Base-by-base conservation (phyloP, 306 rosid species). In the Cyclanthera cordifolia region DNA sequence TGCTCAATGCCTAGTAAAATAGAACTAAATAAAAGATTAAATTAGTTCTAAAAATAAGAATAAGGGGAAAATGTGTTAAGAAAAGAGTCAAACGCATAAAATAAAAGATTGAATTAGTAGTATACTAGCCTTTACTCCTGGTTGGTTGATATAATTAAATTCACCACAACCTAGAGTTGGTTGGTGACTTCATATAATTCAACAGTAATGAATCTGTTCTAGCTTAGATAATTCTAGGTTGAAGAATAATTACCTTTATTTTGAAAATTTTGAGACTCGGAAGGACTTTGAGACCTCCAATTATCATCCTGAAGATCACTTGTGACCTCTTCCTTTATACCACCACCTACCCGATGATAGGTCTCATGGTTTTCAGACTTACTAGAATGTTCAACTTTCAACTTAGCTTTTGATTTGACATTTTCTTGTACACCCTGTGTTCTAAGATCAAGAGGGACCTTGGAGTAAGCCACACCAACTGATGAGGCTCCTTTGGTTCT, bases 241-340 rank as follows among this genome's bases (percentile, higher is more conserved):
- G 8, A 21, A 58, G 34, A 55, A 70, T 46, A 61, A 57, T 54
- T 76, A 91, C 96, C 95, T 87, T 74, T 84, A 64, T 65, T 68
- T 59, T 52, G 66, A 80, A 79, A 71, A 75, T 76, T 72, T 57
- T 75, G 76, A 57, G 78, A 77, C 46, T 71, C 69, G 73, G 83
- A 72, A 78, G 72, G 70, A 74, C 78, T 76, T 78, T 64, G 76
- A 60, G 84, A 83, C 6, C 71, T 81, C 74, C 73, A 89, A 70
- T 76, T 75, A 64, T 76, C 85, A 61, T 82, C 65, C 79, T n/a
- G 73, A 68, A 34, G 30, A 69, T 73, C 75, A 72, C 76, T 51
- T 51, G 63, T 52, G 66, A 12, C 72, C 77, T 78, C 69, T 51
- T 72, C 69, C 32, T 70, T 76, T 39, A 72, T 7, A 63, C 63